phyloP scores from a whole-genome alignment of 1,139 yeast species.

The Debaryomycetaceae sp. region DNA sequence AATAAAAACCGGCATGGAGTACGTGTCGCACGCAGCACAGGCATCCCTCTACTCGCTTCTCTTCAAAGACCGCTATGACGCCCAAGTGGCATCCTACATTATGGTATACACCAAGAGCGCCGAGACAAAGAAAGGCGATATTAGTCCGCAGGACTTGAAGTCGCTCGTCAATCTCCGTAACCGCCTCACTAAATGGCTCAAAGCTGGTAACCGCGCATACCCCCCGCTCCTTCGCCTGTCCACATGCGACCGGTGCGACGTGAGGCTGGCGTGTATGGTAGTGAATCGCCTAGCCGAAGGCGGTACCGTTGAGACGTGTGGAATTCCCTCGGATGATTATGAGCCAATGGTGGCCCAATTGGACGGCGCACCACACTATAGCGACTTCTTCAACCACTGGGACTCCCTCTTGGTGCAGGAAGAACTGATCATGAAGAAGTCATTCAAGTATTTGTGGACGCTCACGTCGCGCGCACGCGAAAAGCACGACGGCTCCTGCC shows the following conservation, averaged over 20 bases:
- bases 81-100: constrained; percentile 54
- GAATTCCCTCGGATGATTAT: constrained; percentile 36
- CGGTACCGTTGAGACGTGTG: constrained; percentile 41
- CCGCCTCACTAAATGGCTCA: constrained; percentile 48
- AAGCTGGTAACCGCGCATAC: constrained; percentile 36
- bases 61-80: constrained; percentile 67
- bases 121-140: constrained; percentile 45
- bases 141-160: constrained; percentile 45
- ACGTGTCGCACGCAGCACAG: constrained; percentile 74
- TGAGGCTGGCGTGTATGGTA: constrained; percentile 56
- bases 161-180: constrained; percentile 62
- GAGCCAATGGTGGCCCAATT: constrained; percentile 42
- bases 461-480: constrained; percentile 54
- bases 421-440: constrained; percentile 45
- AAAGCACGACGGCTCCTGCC: constrained; percentile 43
- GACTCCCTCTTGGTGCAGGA: constrained; percentile 64
- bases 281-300: constrained; percentile 49
- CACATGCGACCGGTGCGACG: constrained; percentile 60
- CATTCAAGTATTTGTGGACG: constrained; percentile 61
- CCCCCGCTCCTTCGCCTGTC: constrained; percentile 52
- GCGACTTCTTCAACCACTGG: constrained; percentile 60
- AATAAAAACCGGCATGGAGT: constrained; percentile 71
- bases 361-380: constrained; percentile 23
- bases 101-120: constrained; percentile 64
- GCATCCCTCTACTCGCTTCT: constrained; percentile 75